Base-by-base conservation (phyloP, 176 grass and related monocot species). In the Triticum turgidum region DNA sequence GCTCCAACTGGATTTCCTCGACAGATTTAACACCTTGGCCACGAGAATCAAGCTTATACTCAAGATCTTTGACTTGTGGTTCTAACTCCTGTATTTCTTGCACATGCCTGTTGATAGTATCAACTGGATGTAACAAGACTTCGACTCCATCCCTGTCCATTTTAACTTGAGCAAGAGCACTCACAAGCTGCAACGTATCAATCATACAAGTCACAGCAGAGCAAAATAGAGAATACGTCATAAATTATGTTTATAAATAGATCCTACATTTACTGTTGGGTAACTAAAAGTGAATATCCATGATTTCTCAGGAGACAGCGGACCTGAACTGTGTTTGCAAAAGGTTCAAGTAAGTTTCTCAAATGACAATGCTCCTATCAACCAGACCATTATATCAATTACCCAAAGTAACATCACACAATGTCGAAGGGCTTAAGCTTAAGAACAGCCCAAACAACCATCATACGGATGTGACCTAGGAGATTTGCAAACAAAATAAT, bases 161-260 rank as follows among this genome's bases (percentile, higher is more conserved):
- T 85, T 95, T 92, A 54, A 92, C 88, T 83, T 98, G 89, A 79
- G 95, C 93, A 73, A 98, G 80, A 87, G 95, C 91, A 45, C 87
- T 91, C 71, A 93, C 81, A 83, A 95, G 61, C 93, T 98, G 88
- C 80, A 93, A 89, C 64, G 42, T 34, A 83, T 12, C 61, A 89
- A 22, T 42, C 58, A 82, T 71, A 41, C 37, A 77, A 32, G 32
- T 49, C 85, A 25, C 44, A 12, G 44, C 44, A 13, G 8, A 22
- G 33, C 4, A 70, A 77, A 77, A 71, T 69, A 86, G 13, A 34
- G 34, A 70, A 77, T 13, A 21, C 20, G 38, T 32, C 15, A 82
- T 32, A 73, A 42, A 52, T 5, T 11, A 79, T 52, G 10, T 12
- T 72, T 45, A 69, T 12, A 42, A 42, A 47, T 7, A 27, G 32